Conservation (phyloP, 83 land plant species). For the Thuja plicata region DNA sequence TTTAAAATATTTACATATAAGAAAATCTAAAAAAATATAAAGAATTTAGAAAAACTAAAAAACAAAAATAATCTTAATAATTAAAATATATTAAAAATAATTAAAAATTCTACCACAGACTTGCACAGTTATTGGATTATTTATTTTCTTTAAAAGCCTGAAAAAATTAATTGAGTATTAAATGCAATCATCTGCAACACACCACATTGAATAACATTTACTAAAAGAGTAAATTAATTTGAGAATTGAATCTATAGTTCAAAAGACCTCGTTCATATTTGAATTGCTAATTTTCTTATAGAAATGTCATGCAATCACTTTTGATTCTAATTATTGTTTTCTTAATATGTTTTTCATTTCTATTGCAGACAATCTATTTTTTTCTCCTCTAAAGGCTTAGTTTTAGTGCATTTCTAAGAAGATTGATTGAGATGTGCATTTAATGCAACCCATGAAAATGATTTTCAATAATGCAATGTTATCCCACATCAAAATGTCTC, state of each 20-base stretch:
- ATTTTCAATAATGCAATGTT: not conserved
- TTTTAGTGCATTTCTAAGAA: not conserved
- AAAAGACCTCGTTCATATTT: not conserved
- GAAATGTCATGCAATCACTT: too few relatives aligned
- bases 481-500: not conserved
- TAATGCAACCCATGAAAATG: not conserved
- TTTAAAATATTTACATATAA: too few relatives aligned
- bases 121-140: too few relatives aligned
- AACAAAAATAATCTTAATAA: too few relatives aligned
- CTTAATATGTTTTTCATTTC: not conserved
- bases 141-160: not conserved
- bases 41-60: too few relatives aligned
- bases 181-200: not conserved
- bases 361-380: not conserved
- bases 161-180: not conserved
- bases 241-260: not conserved
- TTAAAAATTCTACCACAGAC: too few relatives aligned
- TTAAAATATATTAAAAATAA: too few relatives aligned
- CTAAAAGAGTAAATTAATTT: not conserved
- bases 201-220: not conserved
- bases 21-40: too few relatives aligned
- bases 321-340: not conserved
- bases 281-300: too few relatives aligned
- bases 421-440: not conserved
- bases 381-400: not conserved